Evolutionary conservation across 805 yeast genomes (phyloP), one percentile per base, ranked within the genome.

Genomic region (Saccharomycopsis synnaedendra): DNA sequence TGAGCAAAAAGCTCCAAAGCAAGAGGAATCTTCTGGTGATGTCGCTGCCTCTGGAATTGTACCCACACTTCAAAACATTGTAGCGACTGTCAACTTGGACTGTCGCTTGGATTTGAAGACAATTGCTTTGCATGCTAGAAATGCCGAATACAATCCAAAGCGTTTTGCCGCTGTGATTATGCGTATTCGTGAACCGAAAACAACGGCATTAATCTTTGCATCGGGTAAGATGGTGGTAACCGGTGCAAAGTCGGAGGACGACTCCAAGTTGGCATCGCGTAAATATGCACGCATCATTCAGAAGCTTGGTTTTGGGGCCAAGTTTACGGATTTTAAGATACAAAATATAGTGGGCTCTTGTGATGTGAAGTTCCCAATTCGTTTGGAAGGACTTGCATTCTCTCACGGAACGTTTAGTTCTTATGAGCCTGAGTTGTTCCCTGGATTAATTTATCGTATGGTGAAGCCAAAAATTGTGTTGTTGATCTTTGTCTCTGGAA

Each of bases 201-300:
- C 98, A 1, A 93, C 98, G 2, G 97, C 98, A 0, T 73, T 93
- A 57, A 93, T 93, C 56, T 93, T 93, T 65, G 98, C 98, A 1
- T 88, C 97, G 2, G 98, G 98, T 60, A 93, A 93, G 66, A 93
- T 93, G 98, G 98, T 93, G 57, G 98, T 93, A 10, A 93, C 97
- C 32, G 98, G 98, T 76, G 98, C 98, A 29, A 93, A 93, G 66
- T 84, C 95, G 36, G 98, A 93, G 65, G 97, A 93, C 63, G 97
- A 93, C 63, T 87, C 97, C n/a, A 93, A 93, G 65, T 74, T 93
- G 55, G 98, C 98, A 1, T 87, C 96, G 27, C 79, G 98, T 69
- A 93, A 93, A 64, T 93, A 93, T 60, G 98, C 98, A 1, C 81
- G 98, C 71, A 93, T 93, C 61, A 93, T 93, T 56, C 98, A 93